Evolutionary conservation across 345 rosid species (phyloP).

Genomic region (Eucalyptus virginea): DNA sequence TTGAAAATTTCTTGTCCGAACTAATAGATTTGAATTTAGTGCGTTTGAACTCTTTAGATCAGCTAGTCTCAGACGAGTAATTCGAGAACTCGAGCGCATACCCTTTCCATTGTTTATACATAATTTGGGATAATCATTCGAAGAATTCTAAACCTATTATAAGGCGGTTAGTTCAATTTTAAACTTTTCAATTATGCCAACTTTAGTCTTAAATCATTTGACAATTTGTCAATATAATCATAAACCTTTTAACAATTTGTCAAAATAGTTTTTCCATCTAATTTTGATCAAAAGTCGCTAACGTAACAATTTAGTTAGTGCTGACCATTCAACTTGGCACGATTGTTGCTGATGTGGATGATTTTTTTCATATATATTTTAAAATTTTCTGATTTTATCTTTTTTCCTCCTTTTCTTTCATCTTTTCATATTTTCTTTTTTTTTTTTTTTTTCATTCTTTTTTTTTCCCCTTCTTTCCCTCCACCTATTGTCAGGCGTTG

Average conservation of each 20-base stretch:
- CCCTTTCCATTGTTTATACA: background rate
- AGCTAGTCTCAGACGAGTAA: background rate
- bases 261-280: background rate
- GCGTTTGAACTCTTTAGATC: background rate
- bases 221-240: rapidly evolving
- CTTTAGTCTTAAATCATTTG: rapidly evolving
- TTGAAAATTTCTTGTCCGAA: too few species aligned
- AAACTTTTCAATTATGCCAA: background rate
- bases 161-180: background rate
- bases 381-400: too few species aligned
- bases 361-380: too few species aligned
- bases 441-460: too few species aligned
- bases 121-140: background rate
- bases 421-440: too few species aligned
- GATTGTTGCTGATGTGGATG: rapidly evolving
- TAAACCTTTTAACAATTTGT: too few species aligned
- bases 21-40: background rate
- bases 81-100: background rate
- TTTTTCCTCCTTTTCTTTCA: too few species aligned
- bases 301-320: background rate
- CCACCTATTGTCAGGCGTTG: rapidly evolving
- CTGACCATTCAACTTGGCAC: background rate
- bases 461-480: background rate
- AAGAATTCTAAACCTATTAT: too few species aligned
- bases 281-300: background rate